Conservation (phyloP, 1,284 basidiomycete genomes). For the Apiotrichum mycotoxinovorans region DNA sequence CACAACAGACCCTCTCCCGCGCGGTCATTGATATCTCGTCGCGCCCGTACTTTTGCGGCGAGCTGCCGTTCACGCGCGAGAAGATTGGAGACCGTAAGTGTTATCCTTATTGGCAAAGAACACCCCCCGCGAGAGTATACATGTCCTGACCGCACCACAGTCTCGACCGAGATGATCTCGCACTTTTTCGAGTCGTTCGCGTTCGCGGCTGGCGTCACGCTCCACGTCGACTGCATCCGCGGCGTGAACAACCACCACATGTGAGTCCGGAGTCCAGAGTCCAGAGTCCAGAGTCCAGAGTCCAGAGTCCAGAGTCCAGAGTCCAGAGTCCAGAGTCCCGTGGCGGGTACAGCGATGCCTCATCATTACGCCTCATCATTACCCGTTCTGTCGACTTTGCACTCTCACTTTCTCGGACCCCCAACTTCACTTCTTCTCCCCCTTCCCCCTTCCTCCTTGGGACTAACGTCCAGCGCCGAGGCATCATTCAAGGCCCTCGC, state of each 20-base stretch:
- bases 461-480: conserved; percentile 66
- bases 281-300: neutral
- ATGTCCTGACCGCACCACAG: too few relatives aligned
- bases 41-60: conserved; percentile 88
- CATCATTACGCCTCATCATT: too few relatives aligned
- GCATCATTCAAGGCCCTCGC: conserved; percentile 97
- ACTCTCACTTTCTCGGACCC: too few relatives aligned
- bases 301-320: too few relatives aligned
- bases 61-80: conserved; percentile 85
- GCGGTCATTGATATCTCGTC: conserved; percentile 98
- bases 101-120: neutral
- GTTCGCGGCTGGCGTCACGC: conserved; percentile 48
- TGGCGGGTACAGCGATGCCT: too few relatives aligned
- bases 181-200: conserved; percentile 51
- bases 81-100: conserved; percentile 81
- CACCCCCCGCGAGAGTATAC: neutral
- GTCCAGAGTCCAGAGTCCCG: neutral
- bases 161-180: conserved; percentile 91
- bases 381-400: too few relatives aligned
- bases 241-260: conserved; percentile 98
- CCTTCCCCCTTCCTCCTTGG: too few relatives aligned
- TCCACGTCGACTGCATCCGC: conserved; percentile 85
- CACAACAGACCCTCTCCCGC: conserved; percentile 74
- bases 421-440: too few relatives aligned
- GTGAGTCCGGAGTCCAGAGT: conserved; percentile 55